Conservation (phyloP, 108 stramenopile species). For the Cyclotella atomus region DNA sequence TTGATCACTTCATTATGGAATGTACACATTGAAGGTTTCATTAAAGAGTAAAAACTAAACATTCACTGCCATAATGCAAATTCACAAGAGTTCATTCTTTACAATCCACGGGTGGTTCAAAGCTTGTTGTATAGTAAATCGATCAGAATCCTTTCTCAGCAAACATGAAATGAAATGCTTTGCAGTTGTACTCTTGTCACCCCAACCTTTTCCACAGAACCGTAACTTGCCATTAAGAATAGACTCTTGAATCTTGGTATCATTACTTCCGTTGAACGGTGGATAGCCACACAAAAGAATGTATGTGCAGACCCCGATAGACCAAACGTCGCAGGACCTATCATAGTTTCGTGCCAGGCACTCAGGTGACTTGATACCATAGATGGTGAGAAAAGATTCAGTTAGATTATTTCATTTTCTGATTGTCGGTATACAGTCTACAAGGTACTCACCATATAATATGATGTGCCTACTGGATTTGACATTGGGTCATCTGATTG, state of each 20-base stretch:
- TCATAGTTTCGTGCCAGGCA: conserved; percentile 53
- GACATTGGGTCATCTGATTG: conserved; percentile 26
- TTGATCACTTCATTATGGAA: too few relatives aligned
- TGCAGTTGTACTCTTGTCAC: conserved; percentile 21
- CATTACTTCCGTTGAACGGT: conserved; percentile 48
- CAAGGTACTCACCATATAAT: too few relatives aligned
- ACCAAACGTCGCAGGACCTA: conserved; percentile 65
- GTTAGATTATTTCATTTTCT: too few relatives aligned
- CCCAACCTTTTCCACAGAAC: conserved; percentile 16
- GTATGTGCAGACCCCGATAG: conserved; percentile 76
- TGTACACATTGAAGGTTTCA: too few relatives aligned
- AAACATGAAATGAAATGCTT: conserved; percentile 54
- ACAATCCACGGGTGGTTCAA: conserved; percentile 55
- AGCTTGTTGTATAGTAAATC: conserved; percentile 55
- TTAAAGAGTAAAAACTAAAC: too few relatives aligned
- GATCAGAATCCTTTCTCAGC: conserved; percentile 45
- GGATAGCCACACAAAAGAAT: conserved; percentile 73
- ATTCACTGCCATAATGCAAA: too few relatives aligned
- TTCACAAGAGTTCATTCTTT: not conserved
- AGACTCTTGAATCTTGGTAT: conserved; percentile 9
- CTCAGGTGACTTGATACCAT: too few relatives aligned
- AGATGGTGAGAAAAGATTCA: too few relatives aligned
- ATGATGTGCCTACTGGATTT: conserved; percentile 54
- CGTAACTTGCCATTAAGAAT: not conserved
- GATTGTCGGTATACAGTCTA: too few relatives aligned